A percentile compares a stretch with the other conserved stretches of the same genome.
Evolutionary conservation across 2,329 filamentous ascomycete species (phyloP).

Genomic region (Cladophialophora immunda): DNA sequence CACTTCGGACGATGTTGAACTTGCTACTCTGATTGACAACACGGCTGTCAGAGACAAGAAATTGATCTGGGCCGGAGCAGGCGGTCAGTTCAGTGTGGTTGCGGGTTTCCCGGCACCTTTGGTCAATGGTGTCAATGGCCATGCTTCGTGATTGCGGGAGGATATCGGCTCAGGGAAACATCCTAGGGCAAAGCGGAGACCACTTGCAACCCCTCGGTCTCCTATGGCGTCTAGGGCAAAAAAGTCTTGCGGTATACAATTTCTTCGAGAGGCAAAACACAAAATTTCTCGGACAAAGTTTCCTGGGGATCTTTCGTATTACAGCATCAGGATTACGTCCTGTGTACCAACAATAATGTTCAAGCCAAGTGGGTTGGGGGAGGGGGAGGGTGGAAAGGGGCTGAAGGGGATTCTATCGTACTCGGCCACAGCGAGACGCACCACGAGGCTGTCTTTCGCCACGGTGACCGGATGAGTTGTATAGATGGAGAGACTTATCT

Average conservation of each 20-base stretch:
- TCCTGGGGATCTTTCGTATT: constrained; percentile 2
- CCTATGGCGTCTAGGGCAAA: constrained; percentile 7
- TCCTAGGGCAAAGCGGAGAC: not conserved
- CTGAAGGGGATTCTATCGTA: not conserved
- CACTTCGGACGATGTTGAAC: constrained; percentile 78
- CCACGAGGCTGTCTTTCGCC: not conserved
- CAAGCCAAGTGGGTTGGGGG: not conserved
- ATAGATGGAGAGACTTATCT: not conserved
- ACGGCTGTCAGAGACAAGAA: constrained; percentile 78
- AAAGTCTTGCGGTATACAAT: not conserved
- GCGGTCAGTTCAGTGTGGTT: constrained; percentile 74
- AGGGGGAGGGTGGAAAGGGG: too few species aligned
- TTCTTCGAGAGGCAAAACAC: not conserved
- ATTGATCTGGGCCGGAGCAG: constrained; percentile 81
- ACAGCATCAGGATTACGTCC: not conserved
- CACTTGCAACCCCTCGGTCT: not conserved
- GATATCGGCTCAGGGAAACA: not conserved
- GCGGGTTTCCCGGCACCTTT: constrained; percentile 42
- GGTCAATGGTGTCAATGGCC: constrained; percentile 40
- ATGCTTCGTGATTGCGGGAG: constrained; percentile 23
- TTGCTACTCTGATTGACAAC: constrained; percentile 84
- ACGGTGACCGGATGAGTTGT: not conserved
- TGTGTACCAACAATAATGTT: constrained; percentile 19
- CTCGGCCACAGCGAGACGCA: not conserved
- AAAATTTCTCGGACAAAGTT: constrained; percentile 1